These are phyloP conservation scores for Geotrichum histeridarum DNA, from an alignment of 1,139 yeast species.

Conservation along the genomic window DNA sequence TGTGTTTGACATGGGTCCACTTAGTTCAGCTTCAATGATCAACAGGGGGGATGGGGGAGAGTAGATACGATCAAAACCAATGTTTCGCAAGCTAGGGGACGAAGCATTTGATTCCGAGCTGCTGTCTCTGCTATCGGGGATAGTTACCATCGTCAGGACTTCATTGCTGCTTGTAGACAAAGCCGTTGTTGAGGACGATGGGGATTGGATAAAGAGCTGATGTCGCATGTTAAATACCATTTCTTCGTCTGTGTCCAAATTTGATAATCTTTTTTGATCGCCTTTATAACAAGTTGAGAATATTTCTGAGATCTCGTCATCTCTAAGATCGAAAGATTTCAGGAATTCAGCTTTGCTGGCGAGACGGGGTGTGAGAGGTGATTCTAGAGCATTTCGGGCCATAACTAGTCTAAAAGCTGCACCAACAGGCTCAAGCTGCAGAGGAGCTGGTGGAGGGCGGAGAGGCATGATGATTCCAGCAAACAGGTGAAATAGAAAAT, in stretches of 20 bases:
- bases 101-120: background rate
- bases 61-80: too few species aligned
- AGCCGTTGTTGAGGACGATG: background rate
- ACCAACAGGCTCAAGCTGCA: slow-evolving; percentile 11
- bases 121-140: background rate
- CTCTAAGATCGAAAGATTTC: background rate
- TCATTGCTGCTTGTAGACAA: background rate
- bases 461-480: background rate
- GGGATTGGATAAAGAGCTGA: too few species aligned
- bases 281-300: background rate
- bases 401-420: slow-evolving; percentile 16
- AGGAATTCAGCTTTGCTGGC: background rate
- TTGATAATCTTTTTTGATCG: background rate
- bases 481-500: background rate
- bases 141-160: background rate
- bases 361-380: background rate
- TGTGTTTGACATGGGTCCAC: too few species aligned
- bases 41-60: too few species aligned
- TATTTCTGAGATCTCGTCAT: background rate
- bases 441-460: slow-evolving; percentile 8
- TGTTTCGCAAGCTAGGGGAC: background rate
- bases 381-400: slow-evolving; percentile 1
- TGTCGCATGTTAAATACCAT: too few species aligned
- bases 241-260: background rate
- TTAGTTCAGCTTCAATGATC: too few species aligned